Base-by-base conservation (phyloP, 1,139 yeast species). In the Blastobotrys ciferrii region DNA sequence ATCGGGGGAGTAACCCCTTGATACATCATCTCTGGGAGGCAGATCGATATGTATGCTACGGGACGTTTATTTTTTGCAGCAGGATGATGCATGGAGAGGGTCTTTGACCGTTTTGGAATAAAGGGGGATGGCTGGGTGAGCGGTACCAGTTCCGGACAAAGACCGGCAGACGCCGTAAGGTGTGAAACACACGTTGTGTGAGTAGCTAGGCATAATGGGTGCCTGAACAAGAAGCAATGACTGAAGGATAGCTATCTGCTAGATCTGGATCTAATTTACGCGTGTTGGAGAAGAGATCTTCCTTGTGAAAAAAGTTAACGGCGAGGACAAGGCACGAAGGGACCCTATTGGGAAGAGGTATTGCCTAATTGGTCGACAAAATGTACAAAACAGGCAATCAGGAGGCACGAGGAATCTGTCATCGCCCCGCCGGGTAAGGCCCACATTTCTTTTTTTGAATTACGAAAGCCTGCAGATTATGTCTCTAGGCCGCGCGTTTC, bases 401-500 rank as follows among this genome's bases (percentile, higher is more conserved):
- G 28, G 28, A 23, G 28, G 28, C 28, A 23, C 28, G 28, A 23
- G 28, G 28, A 23, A 23, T 9, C 28, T 23, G 28, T 23, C 28
- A 23, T 23, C 28, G 28, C 28, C 5, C 28, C 28, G 28, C 28
- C 28, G 28, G 28, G 28, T 23, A 23, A 23, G n/a, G 28, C 28
- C 5, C 9, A 23, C 28, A 23, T 23, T 23, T 23, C 28, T 23
- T 23, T 23, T 23, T 23, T 17, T 19, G 38, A 11, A 19, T 33
- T 33, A 33, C 38, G 38, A 33, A 33, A 33, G 6, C 38, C 12
- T 33, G 38, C 38, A 33, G 15, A 33, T 33, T 33, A 11, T 17
- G 18, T 11, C 18, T 33, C 18, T 33, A 36, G 13, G 19, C n/a
- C 18, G 32, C 35, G 23, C 19, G 15, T 20, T 37, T 19, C 7